Evolutionary conservation across 805 yeast genomes (phyloP).

Genomic region (Ogataea chonburiensis): DNA sequence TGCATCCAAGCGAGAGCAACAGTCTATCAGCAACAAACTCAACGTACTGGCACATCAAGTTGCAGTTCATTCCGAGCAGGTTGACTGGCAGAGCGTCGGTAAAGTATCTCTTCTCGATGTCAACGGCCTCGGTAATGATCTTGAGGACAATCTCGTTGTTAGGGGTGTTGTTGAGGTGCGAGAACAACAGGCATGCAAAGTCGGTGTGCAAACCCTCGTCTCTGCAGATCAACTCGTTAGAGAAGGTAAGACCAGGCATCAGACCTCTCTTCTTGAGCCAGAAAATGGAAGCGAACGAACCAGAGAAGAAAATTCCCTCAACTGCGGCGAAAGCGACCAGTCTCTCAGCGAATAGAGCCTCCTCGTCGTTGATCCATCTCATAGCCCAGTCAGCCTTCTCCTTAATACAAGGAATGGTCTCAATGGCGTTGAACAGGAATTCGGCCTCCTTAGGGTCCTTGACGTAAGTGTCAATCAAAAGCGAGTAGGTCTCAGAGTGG

Average conservation of each 20-base stretch:
- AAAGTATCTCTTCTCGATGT: conserved; percentile 90
- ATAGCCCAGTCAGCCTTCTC: conserved; percentile 99
- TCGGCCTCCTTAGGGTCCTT: conserved; percentile 94
- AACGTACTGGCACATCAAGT: conserved; percentile 95
- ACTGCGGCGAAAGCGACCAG: conserved; percentile 98
- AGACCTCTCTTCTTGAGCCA: conserved; percentile 99
- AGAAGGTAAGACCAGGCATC: conserved; percentile 98
- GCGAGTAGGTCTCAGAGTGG: conserved; percentile 95
- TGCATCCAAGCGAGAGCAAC: conserved; percentile 85
- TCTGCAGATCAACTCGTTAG: conserved; percentile 95
- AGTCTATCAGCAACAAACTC: conserved; percentile 97
- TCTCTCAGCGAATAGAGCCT: conserved; percentile 91
- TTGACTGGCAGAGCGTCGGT: conserved; percentile 94
- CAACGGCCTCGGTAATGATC: conserved; percentile 93
- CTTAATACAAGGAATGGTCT: conserved; percentile 92
- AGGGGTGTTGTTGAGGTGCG: conserved; percentile 91
- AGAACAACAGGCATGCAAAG: conserved; percentile 92
- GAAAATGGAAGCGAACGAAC: conserved; percentile 96
- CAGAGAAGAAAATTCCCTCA: conserved; percentile 97
- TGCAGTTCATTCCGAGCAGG: conserved; percentile 91
- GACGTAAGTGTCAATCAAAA: conserved; percentile 91
- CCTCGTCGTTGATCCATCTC: conserved; percentile 90
- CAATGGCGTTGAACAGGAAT: conserved; percentile 91
- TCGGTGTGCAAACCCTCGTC: conserved; percentile 99
- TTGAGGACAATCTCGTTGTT: conserved; percentile 71